Conservation (phyloP, 345 rosid species). For the Tarenaya hassleriana region DNA sequence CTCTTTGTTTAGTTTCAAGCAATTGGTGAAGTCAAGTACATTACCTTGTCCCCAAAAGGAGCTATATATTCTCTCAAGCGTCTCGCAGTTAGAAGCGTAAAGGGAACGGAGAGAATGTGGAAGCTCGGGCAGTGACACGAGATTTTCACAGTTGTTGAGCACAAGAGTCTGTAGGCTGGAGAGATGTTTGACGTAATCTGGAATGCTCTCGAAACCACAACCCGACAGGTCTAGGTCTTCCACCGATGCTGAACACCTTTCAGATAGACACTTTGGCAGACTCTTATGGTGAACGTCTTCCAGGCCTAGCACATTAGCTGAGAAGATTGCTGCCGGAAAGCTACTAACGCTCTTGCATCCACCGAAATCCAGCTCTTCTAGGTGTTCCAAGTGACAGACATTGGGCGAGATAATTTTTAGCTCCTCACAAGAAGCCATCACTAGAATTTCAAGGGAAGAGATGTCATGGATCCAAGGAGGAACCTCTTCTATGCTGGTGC, state of each 20-base stretch:
- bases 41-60: too few species aligned
- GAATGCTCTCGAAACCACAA: conserved; percentile 8
- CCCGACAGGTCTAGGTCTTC: conserved; percentile 9
- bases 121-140: conserved; percentile 7
- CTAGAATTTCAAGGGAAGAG: not conserved
- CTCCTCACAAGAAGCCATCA: not conserved
- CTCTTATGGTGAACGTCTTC: too few species aligned
- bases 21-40: too few species aligned
- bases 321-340: conserved; percentile 13
- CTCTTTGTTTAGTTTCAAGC: too few species aligned
- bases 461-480: conserved; percentile 10
- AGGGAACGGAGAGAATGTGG: conserved; percentile 9
- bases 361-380: not conserved
- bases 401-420: conserved; percentile 4
- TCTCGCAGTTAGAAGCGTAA: conserved; percentile 18
- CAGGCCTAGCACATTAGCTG: not conserved
- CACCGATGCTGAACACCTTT: too few species aligned
- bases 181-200: not conserved
- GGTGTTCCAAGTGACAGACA: not conserved
- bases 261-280: too few species aligned
- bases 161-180: conserved; percentile 8
- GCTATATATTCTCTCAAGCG: too few species aligned
- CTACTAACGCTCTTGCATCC: not conserved
- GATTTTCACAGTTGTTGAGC: conserved; percentile 17
- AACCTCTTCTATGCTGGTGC: not conserved